Conservation (phyloP, 23 red algal species). For the Chondrus crispus region DNA sequence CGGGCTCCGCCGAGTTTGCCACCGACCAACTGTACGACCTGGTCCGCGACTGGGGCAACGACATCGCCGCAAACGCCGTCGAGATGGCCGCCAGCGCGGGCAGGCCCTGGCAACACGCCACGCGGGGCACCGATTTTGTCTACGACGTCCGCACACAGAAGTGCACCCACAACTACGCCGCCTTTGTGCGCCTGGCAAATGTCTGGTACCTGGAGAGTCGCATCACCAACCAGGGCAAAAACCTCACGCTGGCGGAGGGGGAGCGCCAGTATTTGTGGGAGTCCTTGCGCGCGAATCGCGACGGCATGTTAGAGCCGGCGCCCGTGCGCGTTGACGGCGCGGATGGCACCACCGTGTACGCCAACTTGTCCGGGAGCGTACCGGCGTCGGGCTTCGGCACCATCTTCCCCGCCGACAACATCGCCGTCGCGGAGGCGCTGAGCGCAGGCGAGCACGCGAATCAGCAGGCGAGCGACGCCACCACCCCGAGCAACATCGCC, state of each 20-base stretch:
- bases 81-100: not conserved
- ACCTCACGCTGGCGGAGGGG: not conserved
- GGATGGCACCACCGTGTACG: not conserved
- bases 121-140: not conserved
- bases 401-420: constrained; percentile 29
- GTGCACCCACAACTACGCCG: constrained; percentile 15
- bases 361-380: not conserved
- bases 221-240: not conserved
- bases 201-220: constrained; percentile 2
- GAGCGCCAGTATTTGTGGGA: constrained; percentile 1
- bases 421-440: constrained; percentile 16
- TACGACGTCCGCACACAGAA: constrained; percentile 27
- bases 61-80: not conserved
- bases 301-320: not conserved
- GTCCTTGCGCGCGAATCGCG: not conserved
- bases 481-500: constrained; percentile 42
- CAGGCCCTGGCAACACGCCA: not conserved
- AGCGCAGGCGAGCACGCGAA: not conserved
- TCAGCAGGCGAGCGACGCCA: constrained; percentile 31
- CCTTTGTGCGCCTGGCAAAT: not conserved
- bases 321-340: not conserved
- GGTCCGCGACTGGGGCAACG: not conserved
- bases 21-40: not conserved
- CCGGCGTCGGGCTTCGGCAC: constrained; percentile 2
- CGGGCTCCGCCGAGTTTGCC: not conserved